A percentile compares a stretch with the other conserved stretches of the same genome.
Evolutionary conservation across 768 basidiomycete species (phyloP).

Genomic region (Pseudohyphozyma bogoriensis): DNA sequence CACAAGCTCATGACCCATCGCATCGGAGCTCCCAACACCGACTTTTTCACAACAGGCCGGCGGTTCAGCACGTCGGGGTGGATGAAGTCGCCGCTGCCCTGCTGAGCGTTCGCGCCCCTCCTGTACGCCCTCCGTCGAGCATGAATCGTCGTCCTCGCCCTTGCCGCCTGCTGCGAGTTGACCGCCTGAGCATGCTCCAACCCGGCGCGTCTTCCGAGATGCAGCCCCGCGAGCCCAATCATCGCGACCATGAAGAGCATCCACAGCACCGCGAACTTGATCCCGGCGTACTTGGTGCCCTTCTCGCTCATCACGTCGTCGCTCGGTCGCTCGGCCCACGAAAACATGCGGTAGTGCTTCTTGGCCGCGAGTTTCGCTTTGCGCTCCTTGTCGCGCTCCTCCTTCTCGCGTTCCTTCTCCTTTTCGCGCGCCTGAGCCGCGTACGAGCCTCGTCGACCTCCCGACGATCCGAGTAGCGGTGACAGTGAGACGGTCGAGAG

Average conservation of each 20-base stretch:
- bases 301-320: background rate
- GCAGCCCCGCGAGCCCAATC: background rate
- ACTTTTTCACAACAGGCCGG: background rate
- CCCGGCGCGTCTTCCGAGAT: background rate
- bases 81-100: slow-evolving; percentile 8
- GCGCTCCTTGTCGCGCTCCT: slow-evolving; percentile 5
- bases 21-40: slow-evolving; percentile 4
- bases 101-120: background rate
- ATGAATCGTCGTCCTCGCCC: background rate
- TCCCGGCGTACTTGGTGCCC: background rate
- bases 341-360: slow-evolving; percentile 16
- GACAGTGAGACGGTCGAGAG: background rate
- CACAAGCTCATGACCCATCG: no score
- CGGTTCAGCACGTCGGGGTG: slow-evolving; percentile 23
- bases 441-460: slow-evolving; percentile 8
- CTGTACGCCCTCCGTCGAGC: no score
- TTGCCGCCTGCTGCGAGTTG: background rate
- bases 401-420: slow-evolving; percentile 22
- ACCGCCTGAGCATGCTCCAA: background rate
- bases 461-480: background rate
- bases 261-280: background rate
- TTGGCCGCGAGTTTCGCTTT: slow-evolving; percentile 3
- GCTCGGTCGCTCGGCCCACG: slow-evolving; percentile 3
- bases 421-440: slow-evolving; percentile 19
- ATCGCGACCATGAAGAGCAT: background rate